Evolutionary conservation across 495 filamentous ascomycete species (phyloP), one percentile per base, ranked within the genome.

Genomic region (Tuber magnatum): DNA sequence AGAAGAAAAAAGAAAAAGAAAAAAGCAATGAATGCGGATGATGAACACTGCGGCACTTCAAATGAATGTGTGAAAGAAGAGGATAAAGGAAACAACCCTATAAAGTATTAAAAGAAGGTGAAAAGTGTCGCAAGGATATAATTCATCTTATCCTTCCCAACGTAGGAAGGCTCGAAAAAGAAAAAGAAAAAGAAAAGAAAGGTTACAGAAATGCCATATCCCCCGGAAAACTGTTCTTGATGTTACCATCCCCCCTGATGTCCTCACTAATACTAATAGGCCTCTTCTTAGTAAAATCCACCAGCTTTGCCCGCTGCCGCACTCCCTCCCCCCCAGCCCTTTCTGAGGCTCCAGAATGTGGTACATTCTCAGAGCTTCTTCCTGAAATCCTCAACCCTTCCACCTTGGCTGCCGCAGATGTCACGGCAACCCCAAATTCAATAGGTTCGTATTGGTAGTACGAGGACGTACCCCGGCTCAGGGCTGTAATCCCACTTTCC

Each of bases 401-500:
- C 20, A 76, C 72, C 39, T 79, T 76, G n/a, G 77, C 77, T 70
- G 72, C 69, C 2, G 77, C 74, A 35, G 77, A 79, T 38, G 77
- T 79, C 61, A 79, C 77, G n/a, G 77, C 77, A 79, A 79, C 77
- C 8, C 77, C 77, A 44, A 78, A 79, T 43, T 79, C 77, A 75
- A 79, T 78, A 18, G 77, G 77, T n/a, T 79, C 77, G 71, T 79
- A 79, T n/a, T 76, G 77, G 71, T 79, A 79, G 35, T 75, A 79
- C 65, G 76, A 79, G 41, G 77, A 79, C 18, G 76, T 73, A 22
- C 77, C 77, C 41, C 76, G 77, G 42, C 77, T 79, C 51, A 75
- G 73, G 28, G 77, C 70, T n/a, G 77, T 79, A 32, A 79, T 75
- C 35, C 76, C 77, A 28, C 77, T 79, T 69, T 72, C 77, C 46